phyloP scores from a whole-genome alignment of 2,329 filamentous ascomycete genomes.

The Ceratocystis cubensis region DNA sequence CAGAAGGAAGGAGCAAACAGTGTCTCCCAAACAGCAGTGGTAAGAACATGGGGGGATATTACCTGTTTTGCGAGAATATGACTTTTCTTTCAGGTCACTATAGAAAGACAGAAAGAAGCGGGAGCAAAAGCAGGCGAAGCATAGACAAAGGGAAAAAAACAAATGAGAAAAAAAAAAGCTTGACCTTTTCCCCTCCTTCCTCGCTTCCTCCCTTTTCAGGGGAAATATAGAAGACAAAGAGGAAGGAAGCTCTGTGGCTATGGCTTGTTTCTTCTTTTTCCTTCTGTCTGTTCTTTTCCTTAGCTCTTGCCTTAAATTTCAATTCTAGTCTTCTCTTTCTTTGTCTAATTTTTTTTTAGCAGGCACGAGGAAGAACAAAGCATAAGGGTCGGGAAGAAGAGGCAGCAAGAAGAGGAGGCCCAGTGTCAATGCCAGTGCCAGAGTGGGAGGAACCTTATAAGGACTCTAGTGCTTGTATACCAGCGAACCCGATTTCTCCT shows the following conservation, averaged over 20 bases:
- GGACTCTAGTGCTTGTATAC: no score
- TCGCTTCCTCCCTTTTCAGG: background rate
- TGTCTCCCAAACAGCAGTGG: background rate
- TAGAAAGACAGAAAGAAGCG: background rate
- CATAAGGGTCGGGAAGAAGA: no score
- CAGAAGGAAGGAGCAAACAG: background rate
- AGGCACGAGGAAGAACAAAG: background rate
- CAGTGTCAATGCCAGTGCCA: no score
- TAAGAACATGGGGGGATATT: background rate
- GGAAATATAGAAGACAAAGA: background rate
- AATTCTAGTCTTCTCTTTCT: background rate
- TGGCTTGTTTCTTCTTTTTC: conserved; percentile 9
- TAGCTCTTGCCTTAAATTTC: background rate
- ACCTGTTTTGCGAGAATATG: no score
- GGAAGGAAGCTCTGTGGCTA: background rate
- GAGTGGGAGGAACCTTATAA: no score
- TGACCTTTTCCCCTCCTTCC: background rate
- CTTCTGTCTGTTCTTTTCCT: background rate
- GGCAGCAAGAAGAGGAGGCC: no score
- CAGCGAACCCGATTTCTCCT: no score
- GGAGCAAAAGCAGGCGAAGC: background rate
- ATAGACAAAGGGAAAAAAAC: background rate
- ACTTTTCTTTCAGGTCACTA: no score
- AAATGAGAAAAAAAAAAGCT: background rate
- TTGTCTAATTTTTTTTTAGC: background rate